A percentile compares a stretch with the other conserved stretches of the same genome.
These are phyloP conservation scores for Xylariaceae sp. DNA, from an alignment of 2,329 filamentous ascomycete species.

Conservation along the genomic window DNA sequence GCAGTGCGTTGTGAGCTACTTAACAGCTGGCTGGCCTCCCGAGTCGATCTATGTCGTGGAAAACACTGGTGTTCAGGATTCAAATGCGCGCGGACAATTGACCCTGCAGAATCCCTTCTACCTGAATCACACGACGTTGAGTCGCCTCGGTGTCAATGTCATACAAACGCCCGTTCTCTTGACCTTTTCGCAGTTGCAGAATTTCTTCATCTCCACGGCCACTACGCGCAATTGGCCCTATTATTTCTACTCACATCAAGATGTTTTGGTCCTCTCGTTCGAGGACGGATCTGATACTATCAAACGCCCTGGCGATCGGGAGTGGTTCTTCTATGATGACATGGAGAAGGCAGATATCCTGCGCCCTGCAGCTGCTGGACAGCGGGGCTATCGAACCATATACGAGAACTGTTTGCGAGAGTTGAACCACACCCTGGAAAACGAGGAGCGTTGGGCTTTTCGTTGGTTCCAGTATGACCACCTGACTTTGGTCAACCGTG, in stretches of 20 bases:
- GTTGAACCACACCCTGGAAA: slow-evolving; percentile 34
- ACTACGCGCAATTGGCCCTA: slow-evolving; percentile 41
- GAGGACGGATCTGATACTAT: slow-evolving; percentile 32
- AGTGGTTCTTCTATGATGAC: slow-evolving; percentile 31
- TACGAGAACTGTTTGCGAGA: slow-evolving; percentile 31
- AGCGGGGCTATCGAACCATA: slow-evolving; percentile 30
- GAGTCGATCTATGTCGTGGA: slow-evolving; percentile 45
- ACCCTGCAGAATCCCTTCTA: slow-evolving; percentile 44
- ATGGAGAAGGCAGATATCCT: slow-evolving; percentile 28
- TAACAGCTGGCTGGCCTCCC: slow-evolving; percentile 45
- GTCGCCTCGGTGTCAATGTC: slow-evolving; percentile 35
- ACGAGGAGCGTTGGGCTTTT: slow-evolving; percentile 41
- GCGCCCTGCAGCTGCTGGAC: slow-evolving; percentile 25
- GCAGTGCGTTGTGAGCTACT: slow-evolving; percentile 43
- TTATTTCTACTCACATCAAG: slow-evolving; percentile 52
- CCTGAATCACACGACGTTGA: slow-evolving; percentile 39
- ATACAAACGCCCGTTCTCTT: slow-evolving; percentile 46
- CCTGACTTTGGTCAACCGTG: slow-evolving; percentile 44
- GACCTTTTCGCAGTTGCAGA: slow-evolving; percentile 50
- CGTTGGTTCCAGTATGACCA: slow-evolving; percentile 40
- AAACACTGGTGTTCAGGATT: slow-evolving; percentile 43
- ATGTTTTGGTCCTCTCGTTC: slow-evolving; percentile 40
- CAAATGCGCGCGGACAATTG: slow-evolving; percentile 37
- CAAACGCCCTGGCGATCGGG: slow-evolving; percentile 26
- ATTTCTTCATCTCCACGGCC: slow-evolving; percentile 45